A percentile compares a stretch with the other conserved stretches of the same genome.
phyloP scores from a whole-genome alignment of 2,329 filamentous ascomycete species.

The Curvularia sp. region DNA sequence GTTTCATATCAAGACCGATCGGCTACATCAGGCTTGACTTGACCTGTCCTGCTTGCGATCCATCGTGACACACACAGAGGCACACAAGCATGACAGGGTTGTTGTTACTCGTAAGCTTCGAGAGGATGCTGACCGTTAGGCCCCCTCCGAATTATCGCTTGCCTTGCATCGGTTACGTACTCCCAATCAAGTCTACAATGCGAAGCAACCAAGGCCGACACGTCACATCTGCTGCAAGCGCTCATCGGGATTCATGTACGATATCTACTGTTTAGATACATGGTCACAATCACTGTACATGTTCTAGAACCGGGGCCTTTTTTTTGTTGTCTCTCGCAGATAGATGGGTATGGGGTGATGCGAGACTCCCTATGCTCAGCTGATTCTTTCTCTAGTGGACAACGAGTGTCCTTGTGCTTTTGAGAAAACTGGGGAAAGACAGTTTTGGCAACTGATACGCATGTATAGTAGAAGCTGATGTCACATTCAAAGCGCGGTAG shows the following conservation, averaged over 20 bases:
- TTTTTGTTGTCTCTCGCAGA: not conserved
- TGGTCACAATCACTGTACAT: not conserved
- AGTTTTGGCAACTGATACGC: not conserved
- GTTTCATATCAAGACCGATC: not conserved
- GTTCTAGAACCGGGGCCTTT: not conserved
- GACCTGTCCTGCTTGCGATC: not conserved
- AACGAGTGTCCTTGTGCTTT: not conserved
- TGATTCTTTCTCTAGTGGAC: not conserved
- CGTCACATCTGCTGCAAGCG: not conserved
- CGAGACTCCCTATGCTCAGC: not conserved
- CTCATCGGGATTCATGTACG: not conserved
- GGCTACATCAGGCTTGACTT: not conserved
- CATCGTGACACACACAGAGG: constrained; percentile 1
- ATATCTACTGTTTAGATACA: not conserved
- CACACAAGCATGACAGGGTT: not conserved
- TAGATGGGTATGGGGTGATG: not conserved
- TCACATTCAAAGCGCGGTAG: not conserved
- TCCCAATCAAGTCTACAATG: not conserved
- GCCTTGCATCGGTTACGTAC: not conserved
- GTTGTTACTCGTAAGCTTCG: not conserved
- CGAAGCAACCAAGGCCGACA: not conserved
- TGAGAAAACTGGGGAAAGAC: not conserved
- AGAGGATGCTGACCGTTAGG: not conserved
- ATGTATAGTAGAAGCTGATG: not conserved
- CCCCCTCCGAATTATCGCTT: not conserved